Percentiles rank a stretch among this genome's conserved stretches.
phyloP scores from a whole-genome alignment of 805 yeast genomes.

The Blastobotrys attinorum region DNA sequence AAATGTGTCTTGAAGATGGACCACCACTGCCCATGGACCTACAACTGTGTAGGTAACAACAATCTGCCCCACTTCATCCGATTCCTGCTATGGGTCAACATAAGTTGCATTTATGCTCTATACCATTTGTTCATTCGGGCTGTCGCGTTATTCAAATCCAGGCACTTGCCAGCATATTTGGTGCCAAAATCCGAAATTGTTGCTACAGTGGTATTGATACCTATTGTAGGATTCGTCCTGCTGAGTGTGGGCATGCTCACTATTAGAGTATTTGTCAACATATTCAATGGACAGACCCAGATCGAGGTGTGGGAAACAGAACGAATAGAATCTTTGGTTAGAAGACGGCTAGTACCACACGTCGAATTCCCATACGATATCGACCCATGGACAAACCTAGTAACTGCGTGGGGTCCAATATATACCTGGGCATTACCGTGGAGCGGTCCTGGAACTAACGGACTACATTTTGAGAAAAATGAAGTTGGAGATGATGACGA shows the following conservation, averaged over 20 bases:
- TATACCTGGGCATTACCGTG: conserved; percentile 64
- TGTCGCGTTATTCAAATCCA: conserved; percentile 30
- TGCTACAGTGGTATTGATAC: conserved; percentile 46
- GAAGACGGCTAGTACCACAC: conserved; percentile 21
- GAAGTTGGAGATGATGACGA: conserved; percentile 42
- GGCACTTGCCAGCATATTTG: conserved; percentile 43
- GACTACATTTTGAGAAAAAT: conserved; percentile 48
- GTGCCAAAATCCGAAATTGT: conserved; percentile 45
- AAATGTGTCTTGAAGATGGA: conserved; percentile 82
- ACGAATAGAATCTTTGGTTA: conserved; percentile 60
- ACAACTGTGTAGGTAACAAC: conserved; percentile 75
- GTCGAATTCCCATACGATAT: conserved; percentile 76
- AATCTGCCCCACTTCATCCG: conserved; percentile 77
- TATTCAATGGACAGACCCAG: conserved; percentile 68
- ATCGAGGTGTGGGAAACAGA: conserved; percentile 92
- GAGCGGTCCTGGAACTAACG: conserved; percentile 54
- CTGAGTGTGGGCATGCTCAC: conserved; percentile 52
- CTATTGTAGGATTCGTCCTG: conserved; percentile 51
- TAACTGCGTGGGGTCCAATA: conserved; percentile 49
- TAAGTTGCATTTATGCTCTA: conserved; percentile 32
- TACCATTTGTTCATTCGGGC: conserved; percentile 37
- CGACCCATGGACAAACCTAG: conserved; percentile 49
- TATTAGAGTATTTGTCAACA: conserved; percentile 50
- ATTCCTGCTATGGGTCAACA: conserved; percentile 56
- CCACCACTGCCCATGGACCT: conserved; percentile 92